Percentiles rank a stretch among this genome's conserved stretches.
phyloP scores from a whole-genome alignment of 345 rosid species.

The Laguncularia racemosa region DNA sequence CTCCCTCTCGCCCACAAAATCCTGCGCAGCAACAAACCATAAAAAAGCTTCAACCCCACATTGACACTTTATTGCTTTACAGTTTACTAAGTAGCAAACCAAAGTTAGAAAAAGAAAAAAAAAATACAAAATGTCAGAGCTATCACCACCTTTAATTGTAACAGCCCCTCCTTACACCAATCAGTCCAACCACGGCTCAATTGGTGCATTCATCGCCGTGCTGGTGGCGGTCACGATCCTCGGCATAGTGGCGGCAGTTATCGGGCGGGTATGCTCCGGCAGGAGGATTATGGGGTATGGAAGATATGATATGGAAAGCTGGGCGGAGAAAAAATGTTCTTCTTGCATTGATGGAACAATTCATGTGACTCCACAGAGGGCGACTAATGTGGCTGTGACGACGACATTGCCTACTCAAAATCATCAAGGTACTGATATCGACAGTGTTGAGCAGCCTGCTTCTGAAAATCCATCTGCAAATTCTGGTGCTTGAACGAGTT shows the following conservation, averaged over 20 bases:
- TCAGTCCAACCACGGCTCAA: conserved; percentile 22
- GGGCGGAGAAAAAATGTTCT: conserved; percentile 58
- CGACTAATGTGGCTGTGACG: background rate
- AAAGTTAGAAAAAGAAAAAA: too few relatives aligned
- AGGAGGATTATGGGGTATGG: conserved; percentile 52
- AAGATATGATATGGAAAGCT: conserved; percentile 58
- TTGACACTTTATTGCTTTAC: too few relatives aligned
- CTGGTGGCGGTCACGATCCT: conserved; percentile 37
- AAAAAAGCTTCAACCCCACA: too few relatives aligned
- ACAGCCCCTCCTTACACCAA: conserved; percentile 24
- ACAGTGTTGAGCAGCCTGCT: too few relatives aligned
- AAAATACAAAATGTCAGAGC: conserved; percentile 6
- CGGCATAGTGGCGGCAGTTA: conserved; percentile 38
- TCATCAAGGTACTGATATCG: too few relatives aligned
- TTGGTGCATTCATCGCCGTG: conserved; percentile 52
- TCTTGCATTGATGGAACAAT: conserved; percentile 77
- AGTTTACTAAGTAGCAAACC: too few relatives aligned
- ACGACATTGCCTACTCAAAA: background rate
- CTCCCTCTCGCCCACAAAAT: too few relatives aligned
- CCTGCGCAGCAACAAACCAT: too few relatives aligned
- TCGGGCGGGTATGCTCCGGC: conserved; percentile 71
- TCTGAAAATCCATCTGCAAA: too few relatives aligned
- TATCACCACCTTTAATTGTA: conserved; percentile 30
- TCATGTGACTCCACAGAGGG: conserved; percentile 17
- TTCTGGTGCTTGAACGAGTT: too few relatives aligned